These are phyloP conservation scores for Capronia epimyces DNA, from an alignment of 2,329 filamentous ascomycete genomes.

Conservation along the genomic window DNA sequence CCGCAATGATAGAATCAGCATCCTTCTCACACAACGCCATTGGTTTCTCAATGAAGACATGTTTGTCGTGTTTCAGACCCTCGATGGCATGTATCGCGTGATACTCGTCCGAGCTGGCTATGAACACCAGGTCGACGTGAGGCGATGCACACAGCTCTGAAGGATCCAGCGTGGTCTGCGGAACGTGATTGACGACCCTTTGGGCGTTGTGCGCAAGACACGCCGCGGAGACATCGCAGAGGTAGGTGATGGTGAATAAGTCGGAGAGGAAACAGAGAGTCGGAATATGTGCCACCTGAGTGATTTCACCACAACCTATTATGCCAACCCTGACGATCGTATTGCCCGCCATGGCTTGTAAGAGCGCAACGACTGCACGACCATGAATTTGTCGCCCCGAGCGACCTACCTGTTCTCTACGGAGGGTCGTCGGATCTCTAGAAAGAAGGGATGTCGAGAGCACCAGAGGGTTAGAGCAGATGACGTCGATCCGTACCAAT, in stretches of 20 bases:
- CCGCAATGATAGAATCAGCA: slow-evolving; percentile 45
- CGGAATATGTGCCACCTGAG: slow-evolving; percentile 52
- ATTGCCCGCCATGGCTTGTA: slow-evolving; percentile 1
- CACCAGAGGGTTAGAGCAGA: too few relatives aligned
- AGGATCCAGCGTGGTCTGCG: slow-evolving; percentile 28
- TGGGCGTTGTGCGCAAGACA: slow-evolving; percentile 37
- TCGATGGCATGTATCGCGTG: slow-evolving; percentile 50
- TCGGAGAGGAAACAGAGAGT: slow-evolving; percentile 43
- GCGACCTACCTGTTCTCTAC: too few relatives aligned
- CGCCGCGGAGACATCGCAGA: slow-evolving; percentile 49
- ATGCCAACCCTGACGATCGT: slow-evolving; percentile 34
- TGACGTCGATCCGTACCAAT: too few relatives aligned
- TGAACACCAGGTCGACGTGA: slow-evolving; percentile 51
- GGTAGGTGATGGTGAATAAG: slow-evolving; percentile 44
- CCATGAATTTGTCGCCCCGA: too few relatives aligned
- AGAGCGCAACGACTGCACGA: too few relatives aligned
- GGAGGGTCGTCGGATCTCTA: too few relatives aligned
- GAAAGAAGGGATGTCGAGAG: too few relatives aligned
- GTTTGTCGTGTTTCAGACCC: slow-evolving; percentile 51
- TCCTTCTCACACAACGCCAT: slow-evolving; percentile 47
- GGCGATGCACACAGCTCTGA: slow-evolving; percentile 40
- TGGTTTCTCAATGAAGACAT: slow-evolving; percentile 57
- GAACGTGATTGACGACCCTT: slow-evolving; percentile 34
- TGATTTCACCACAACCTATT: slow-evolving; percentile 40
- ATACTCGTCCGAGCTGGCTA: slow-evolving; percentile 51